Conservation (phyloP, 202 grass and related monocot genomes). For the Sporobolus alterniflorus region DNA sequence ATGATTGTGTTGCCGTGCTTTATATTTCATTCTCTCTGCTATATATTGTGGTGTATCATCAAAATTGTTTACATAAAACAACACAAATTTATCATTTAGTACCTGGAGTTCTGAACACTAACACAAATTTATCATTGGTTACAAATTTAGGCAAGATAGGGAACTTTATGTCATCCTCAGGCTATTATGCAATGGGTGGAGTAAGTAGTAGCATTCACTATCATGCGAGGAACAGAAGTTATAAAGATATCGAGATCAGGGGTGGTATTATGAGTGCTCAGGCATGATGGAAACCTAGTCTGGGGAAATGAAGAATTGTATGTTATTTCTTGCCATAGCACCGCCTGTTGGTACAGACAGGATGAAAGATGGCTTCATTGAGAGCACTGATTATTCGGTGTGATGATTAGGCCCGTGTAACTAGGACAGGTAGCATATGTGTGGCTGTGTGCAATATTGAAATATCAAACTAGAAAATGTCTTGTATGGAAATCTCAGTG, state of each 20-base stretch:
- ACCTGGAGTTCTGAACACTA: background rate
- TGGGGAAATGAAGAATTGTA: background rate
- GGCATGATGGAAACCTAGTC: background rate
- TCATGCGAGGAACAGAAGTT: slow-evolving; percentile 13
- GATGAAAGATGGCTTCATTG: background rate
- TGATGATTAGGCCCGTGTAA: background rate
- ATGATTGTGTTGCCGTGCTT: slow-evolving; percentile 7
- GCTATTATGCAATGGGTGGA: background rate
- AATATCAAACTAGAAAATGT: background rate
- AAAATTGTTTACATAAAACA: background rate
- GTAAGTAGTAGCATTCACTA: background rate
- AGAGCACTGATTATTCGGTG: background rate
- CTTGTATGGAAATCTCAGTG: background rate
- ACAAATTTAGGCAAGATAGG: background rate
- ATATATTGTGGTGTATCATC: background rate
- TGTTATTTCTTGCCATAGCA: background rate
- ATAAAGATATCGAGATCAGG: background rate
- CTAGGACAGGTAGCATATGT: background rate
- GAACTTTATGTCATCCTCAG: slow-evolving; percentile 2
- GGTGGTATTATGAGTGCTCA: background rate
- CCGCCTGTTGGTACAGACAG: background rate
- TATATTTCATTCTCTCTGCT: background rate
- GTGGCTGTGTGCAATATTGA: background rate
- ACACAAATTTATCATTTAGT: slow-evolving; percentile 1
- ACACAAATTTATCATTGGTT: slow-evolving; percentile 12